phyloP scores from a whole-genome alignment of 2,329 filamentous ascomycete genomes.

The Endoconidiophora polonica region DNA sequence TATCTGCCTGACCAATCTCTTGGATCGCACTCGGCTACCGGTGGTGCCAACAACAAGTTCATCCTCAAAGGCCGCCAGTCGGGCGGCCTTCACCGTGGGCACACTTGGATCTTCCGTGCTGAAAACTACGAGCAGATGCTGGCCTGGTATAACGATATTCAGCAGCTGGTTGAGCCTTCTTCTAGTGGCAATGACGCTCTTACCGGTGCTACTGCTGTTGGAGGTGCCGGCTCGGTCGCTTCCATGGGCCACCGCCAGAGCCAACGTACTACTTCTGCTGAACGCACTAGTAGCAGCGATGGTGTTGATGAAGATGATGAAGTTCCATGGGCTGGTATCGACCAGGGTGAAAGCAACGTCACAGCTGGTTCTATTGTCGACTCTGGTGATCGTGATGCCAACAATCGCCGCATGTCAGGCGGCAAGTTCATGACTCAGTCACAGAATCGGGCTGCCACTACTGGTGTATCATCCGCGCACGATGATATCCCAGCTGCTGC shows the following conservation, averaged over 20 bases:
- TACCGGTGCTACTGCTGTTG: neutral
- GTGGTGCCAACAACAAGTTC: slow-evolving; percentile 87
- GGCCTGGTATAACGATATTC: slow-evolving; percentile 90
- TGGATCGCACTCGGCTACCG: slow-evolving; percentile 70
- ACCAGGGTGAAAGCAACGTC: neutral
- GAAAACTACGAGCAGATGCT: slow-evolving; percentile 85
- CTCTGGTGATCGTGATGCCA: neutral
- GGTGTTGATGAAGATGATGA: slow-evolving; percentile 58
- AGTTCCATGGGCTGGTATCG: slow-evolving; percentile 8
- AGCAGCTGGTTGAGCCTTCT: slow-evolving; percentile 53
- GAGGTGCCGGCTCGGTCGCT: neutral
- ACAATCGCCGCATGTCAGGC: neutral
- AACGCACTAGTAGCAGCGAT: slow-evolving; percentile 44
- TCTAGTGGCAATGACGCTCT: slow-evolving; percentile 9
- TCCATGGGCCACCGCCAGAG: neutral
- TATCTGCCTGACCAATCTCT: slow-evolving; percentile 91
- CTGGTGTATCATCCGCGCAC: neutral
- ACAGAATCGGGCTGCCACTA: neutral
- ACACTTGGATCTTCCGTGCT: slow-evolving; percentile 56
- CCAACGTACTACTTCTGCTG: neutral
- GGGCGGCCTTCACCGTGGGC: slow-evolving; percentile 72
- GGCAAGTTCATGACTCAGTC: neutral
- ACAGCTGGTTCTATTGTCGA: neutral
- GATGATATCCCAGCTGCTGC: neutral
- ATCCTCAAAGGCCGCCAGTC: slow-evolving; percentile 93